Evolutionary conservation across 768 basidiomycete genomes (phyloP).

Genomic region (Rhizopogon roseolus): DNA sequence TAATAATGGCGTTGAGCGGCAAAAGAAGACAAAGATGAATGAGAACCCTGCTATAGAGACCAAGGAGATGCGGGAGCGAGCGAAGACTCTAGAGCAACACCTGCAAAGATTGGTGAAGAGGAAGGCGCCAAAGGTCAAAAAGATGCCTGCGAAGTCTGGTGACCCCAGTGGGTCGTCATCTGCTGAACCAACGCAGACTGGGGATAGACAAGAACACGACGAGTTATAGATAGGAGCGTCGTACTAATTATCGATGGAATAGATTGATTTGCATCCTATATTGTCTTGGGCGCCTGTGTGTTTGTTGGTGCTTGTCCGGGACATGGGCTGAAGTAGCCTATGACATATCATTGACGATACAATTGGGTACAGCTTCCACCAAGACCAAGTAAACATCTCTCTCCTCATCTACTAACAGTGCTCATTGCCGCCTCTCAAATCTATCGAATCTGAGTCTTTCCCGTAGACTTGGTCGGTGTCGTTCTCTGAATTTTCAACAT

Average conservation of each 20-base stretch:
- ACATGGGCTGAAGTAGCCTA: neutral
- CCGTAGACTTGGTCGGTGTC: neutral
- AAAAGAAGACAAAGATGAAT: conserved; percentile 66
- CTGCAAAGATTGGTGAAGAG: conserved; percentile 64
- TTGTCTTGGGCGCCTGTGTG: conserved; percentile 2
- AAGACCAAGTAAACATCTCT: neutral
- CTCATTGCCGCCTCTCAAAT: neutral
- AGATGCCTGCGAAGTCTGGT: conserved; percentile 32
- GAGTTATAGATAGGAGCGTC: conserved; percentile 18
- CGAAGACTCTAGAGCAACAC: conserved; percentile 74
- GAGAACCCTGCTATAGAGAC: conserved; percentile 86
- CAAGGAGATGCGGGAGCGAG: conserved; percentile 79
- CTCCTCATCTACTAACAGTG: neutral
- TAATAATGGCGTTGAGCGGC: conserved; percentile 73
- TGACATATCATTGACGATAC: neutral
- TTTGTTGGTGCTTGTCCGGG: conserved; percentile 20
- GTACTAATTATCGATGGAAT: conserved; percentile 6
- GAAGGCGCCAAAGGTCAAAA: conserved; percentile 62
- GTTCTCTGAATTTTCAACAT: neutral
- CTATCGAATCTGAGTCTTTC: neutral
- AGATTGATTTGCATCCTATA: conserved; percentile 7
- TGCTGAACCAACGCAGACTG: conserved; percentile 13
- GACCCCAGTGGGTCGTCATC: conserved; percentile 9
- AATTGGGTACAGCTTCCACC: neutral
- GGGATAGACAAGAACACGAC: conserved; percentile 21